Evolutionary conservation across 768 basidiomycete species (phyloP).

Genomic region (Dioszegia crocea): DNA sequence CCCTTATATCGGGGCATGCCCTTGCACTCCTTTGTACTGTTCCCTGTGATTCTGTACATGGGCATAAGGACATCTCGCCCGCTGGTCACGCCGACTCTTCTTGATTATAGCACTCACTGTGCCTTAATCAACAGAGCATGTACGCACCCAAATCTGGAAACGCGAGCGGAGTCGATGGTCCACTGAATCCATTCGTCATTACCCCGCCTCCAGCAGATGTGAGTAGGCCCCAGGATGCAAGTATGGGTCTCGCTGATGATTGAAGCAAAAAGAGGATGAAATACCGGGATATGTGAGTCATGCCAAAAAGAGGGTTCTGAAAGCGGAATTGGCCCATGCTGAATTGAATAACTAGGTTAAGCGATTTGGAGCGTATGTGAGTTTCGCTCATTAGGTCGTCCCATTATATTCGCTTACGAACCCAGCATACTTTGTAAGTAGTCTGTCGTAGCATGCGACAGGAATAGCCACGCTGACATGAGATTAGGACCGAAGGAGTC

Average conservation of each 20-base stretch:
- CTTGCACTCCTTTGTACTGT: not conserved
- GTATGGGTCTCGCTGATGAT: conserved; percentile 3
- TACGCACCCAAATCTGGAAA: not conserved
- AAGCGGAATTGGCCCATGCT: no score
- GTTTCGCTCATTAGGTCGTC: conserved; percentile 7
- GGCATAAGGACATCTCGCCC: no score
- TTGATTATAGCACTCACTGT: no score
- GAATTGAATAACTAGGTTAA: conserved; percentile 22
- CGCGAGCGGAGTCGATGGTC: conserved; percentile 25
- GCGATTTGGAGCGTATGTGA: conserved; percentile 44
- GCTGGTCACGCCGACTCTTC: no score
- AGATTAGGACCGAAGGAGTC: conserved; percentile 35
- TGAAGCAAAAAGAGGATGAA: conserved; percentile 38
- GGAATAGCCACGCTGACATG: not conserved
- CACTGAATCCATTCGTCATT: conserved; percentile 38
- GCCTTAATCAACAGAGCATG: no score
- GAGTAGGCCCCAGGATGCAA: not conserved
- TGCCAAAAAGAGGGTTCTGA: no score
- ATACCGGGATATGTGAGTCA: conserved; percentile 11
- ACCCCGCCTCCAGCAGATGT: conserved; percentile 36
- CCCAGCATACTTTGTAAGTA: conserved; percentile 41
- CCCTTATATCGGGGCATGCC: no score
- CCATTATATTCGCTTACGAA: not conserved
- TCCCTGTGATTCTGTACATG: not conserved
- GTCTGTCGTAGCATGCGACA: not conserved